Conservation (phyloP, 345 rosid species). For the Arabidopsis arenosa region DNA sequence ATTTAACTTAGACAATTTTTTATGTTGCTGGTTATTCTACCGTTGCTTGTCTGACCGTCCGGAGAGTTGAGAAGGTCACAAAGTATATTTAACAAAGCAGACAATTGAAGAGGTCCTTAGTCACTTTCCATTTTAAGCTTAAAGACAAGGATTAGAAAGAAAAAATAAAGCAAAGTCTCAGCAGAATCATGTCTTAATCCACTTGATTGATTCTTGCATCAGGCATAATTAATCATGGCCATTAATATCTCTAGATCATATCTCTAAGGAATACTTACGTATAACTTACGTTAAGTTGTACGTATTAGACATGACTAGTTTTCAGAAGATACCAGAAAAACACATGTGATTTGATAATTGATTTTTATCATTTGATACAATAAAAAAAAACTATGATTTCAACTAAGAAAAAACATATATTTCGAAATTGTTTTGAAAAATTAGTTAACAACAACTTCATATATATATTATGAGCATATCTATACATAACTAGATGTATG, state of each 20-base stretch:
- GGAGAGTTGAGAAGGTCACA: constrained; percentile 34
- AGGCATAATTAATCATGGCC: constrained; percentile 41
- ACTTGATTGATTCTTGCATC: constrained; percentile 35
- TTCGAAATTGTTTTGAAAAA: background rate
- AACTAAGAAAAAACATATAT: background rate
- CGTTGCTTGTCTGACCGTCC: constrained; percentile 40
- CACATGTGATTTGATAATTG: background rate
- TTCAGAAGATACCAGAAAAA: background rate
- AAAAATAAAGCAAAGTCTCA: constrained; percentile 43
- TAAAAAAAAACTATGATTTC: background rate
- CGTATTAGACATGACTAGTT: background rate
- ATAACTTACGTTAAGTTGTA: constrained; percentile 6
- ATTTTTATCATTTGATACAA: background rate
- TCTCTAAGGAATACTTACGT: constrained; percentile 30
- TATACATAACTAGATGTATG: background rate
- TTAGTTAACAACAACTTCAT: background rate
- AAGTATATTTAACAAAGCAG: constrained; percentile 43
- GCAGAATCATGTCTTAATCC: constrained; percentile 41
- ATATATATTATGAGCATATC: background rate
- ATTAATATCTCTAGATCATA: constrained; percentile 28
- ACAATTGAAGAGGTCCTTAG: constrained; percentile 45
- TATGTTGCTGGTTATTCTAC: background rate
- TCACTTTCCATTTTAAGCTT: constrained; percentile 42
- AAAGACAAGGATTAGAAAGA: constrained; percentile 35
- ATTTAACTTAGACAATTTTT: constrained; percentile 26